Evolutionary conservation across 768 basidiomycete genomes (phyloP).

Genomic region (Suillus sp.): DNA sequence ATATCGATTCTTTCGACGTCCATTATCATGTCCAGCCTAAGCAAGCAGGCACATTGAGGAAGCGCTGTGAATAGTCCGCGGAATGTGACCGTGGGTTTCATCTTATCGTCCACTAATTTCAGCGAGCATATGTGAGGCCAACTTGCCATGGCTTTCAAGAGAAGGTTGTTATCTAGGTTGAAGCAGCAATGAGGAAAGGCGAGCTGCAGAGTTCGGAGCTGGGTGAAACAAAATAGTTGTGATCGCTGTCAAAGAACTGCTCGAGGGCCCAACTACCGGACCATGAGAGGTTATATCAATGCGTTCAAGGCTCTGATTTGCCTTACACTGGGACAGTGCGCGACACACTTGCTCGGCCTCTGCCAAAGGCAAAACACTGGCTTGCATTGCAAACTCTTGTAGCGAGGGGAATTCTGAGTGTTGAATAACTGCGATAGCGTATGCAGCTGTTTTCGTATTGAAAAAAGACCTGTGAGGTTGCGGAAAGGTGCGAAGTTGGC

Average conservation of each 20-base stretch:
- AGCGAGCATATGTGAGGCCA: neutral
- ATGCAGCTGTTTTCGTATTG: neutral
- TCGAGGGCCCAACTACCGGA: neutral
- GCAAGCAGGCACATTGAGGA: neutral
- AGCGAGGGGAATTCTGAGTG: neutral
- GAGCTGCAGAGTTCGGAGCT: neutral
- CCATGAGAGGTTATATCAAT: neutral
- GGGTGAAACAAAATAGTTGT: neutral
- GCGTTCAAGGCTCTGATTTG: neutral
- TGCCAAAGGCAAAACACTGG: neutral
- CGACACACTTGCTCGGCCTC: neutral
- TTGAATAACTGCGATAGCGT: neutral
- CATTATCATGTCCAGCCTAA: neutral
- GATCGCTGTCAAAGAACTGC: neutral
- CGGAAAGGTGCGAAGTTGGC: neutral
- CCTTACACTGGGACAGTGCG: neutral
- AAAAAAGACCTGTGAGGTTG: neutral
- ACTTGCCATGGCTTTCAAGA: neutral
- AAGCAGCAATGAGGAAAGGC: neutral
- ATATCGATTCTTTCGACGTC: neutral
- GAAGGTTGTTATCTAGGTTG: neutral
- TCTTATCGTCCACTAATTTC: neutral
- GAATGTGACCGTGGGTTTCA: neutral
- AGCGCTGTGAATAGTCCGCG: neutral
- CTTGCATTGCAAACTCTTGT: neutral